Evolutionary conservation across 2,329 filamentous ascomycete genomes (phyloP), one percentile per base, ranked within the genome.

Genomic region (Huntiella omanensis): DNA sequence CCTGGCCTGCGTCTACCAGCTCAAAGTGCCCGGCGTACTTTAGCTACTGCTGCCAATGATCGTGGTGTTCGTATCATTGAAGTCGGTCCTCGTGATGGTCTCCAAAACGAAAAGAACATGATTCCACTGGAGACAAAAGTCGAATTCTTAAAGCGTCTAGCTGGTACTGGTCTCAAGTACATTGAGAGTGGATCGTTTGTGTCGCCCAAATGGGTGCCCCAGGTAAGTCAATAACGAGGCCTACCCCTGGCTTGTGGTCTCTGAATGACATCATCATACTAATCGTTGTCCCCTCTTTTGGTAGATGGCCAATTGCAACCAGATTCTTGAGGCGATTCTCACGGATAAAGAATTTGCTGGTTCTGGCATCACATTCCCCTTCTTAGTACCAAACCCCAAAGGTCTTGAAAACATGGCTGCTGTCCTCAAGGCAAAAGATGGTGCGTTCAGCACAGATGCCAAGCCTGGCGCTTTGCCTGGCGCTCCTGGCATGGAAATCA

Each of bases 121-220:
- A 80, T 92, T 52, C 67, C 82, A 0, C 65, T 83, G 8, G 66
- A 69, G 5, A 85, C 77, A 2, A 92, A 92, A 61, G 71, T 88
- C 47, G 75, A 86, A 53, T 62, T 92, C 45, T 81, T 92, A 35
- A 70, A 78, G 53, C 67, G 73, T 50, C 64, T 92, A 51, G 73
- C 77, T 33, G 64, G 64, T 52, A 80, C 82, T 0, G 84, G 84
- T 0, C 59, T 91, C 37, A 64, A 65, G 4, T 77, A 77, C 3
- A 88, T 92, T 51, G 84, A 92, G 60, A 77, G 81, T 13, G 85
- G 83, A 1, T 83, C 81, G 1, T 85, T 92, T 56, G 84, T 92
- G 7, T 74, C 80, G 40, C 82, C 84, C 1, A 85, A 83, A 72
- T 87, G 81, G 73, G 78, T 87, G 43, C 84, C 85, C 3, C 85